Evolutionary conservation across 106 monocot genomes (phyloP).

Genomic region (Acanthochlamys bracteata): DNA sequence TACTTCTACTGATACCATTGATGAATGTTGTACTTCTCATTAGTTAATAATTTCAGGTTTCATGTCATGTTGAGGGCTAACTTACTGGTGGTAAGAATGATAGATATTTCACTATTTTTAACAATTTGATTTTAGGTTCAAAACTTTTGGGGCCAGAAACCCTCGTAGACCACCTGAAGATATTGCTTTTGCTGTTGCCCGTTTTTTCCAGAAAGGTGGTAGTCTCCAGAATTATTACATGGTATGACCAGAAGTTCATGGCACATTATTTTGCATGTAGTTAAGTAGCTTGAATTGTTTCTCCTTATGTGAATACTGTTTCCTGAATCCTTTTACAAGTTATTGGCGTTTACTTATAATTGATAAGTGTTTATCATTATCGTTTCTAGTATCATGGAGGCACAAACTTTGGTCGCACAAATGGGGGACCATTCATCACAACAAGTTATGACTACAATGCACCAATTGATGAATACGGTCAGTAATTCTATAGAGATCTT

Average conservation of each 20-base stretch:
- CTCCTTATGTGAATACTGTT: too few species aligned
- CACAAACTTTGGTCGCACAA: constrained; percentile 74
- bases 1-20: too few species aligned
- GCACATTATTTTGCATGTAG: neutral
- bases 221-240: constrained; percentile 96
- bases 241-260: constrained; percentile 22
- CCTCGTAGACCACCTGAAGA: constrained; percentile 75
- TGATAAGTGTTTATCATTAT: neutral
- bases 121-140: too few species aligned
- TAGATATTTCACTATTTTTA: too few species aligned
- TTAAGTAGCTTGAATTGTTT: neutral
- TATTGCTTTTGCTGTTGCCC: constrained; percentile 67
- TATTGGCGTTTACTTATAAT: neutral
- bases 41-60: too few species aligned
- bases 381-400: constrained; percentile 91
- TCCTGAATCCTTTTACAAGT: too few species aligned
- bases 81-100: too few species aligned
- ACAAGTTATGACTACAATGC: constrained; percentile 84
- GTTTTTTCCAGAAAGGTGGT: constrained; percentile 70
- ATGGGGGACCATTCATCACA: constrained; percentile 58
- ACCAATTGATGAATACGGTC: constrained; percentile 99
- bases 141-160: too few species aligned
- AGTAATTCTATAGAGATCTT: too few species aligned
- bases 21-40: too few species aligned
- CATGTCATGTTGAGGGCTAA: too few species aligned